Conservation (phyloP, 768 basidiomycete genomes). For the Coprinopsis strossmayeri region DNA sequence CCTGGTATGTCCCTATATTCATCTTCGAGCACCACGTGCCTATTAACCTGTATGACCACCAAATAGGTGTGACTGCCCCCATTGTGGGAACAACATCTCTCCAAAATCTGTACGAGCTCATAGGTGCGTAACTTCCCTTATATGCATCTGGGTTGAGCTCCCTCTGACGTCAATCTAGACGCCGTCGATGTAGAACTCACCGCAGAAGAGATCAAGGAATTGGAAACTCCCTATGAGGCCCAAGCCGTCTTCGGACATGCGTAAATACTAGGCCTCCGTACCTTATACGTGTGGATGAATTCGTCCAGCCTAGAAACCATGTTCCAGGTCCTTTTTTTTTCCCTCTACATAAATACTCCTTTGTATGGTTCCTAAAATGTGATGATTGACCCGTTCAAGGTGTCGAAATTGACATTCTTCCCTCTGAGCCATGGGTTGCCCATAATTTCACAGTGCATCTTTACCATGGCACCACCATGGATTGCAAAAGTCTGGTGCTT, state of each 20-base stretch:
- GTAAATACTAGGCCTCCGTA: no score
- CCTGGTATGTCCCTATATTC: conserved; percentile 22
- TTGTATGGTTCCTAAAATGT: no score
- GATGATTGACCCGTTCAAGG: no score
- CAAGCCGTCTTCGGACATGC: conserved; percentile 38
- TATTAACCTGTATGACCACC: background rate
- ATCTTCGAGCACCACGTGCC: background rate
- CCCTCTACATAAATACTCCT: no score
- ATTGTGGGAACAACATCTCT: conserved; percentile 51
- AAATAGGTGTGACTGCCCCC: conserved; percentile 50
- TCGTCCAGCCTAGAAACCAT: no score
- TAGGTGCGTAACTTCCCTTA: conserved; percentile 26
- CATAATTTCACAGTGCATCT: no score
- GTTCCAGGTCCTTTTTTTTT: no score
- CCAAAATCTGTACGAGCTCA: conserved; percentile 44
- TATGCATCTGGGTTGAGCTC: background rate
- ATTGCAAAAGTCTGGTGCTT: no score
- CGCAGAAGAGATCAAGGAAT: conserved; percentile 48
- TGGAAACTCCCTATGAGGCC: conserved; percentile 49
- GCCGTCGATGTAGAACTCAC: conserved; percentile 43
- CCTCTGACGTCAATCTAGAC: conserved; percentile 17
- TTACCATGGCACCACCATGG: no score
- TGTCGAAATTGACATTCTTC: no score
- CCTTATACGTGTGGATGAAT: no score
- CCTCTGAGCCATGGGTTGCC: no score